Evolutionary conservation across 2,329 filamentous ascomycete genomes (phyloP).

Genomic region (Immersiporthe knoxdaviesiana): DNA sequence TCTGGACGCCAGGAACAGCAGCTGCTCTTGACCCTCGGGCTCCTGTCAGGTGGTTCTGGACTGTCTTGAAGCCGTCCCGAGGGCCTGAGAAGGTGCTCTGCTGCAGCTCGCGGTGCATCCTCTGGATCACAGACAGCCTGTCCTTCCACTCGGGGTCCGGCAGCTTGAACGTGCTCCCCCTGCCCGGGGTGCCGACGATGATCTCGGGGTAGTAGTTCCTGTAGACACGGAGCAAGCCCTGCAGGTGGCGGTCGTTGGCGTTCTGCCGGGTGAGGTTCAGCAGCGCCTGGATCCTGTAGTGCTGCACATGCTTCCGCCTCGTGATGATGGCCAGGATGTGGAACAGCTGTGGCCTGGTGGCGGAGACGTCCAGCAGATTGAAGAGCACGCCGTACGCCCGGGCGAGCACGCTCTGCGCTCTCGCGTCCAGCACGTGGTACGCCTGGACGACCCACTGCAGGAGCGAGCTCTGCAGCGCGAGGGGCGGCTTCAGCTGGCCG

Average conservation of each 20-base stretch:
- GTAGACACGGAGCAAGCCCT: conserved; percentile 78
- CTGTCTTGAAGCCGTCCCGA: conserved; percentile 65
- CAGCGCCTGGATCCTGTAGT: conserved; percentile 78
- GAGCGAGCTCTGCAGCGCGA: conserved; percentile 70
- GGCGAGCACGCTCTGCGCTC: conserved; percentile 58
- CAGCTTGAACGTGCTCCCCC: conserved; percentile 65
- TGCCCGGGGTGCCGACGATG: conserved; percentile 71
- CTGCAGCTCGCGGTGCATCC: conserved; percentile 51
- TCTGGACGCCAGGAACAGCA: conserved; percentile 71
- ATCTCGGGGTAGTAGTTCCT: conserved; percentile 92
- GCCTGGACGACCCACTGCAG: conserved; percentile 80
- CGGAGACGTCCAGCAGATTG: conserved; percentile 67
- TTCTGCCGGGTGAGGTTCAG: conserved; percentile 61
- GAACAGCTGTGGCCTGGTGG: conserved; percentile 63
- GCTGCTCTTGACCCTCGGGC: conserved; percentile 53
- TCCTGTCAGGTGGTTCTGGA: conserved; percentile 51
- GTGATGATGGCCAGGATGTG: conserved; percentile 81
- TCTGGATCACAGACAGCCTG: conserved; percentile 69
- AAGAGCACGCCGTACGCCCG: conserved; percentile 78
- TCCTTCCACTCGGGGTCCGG: conserved; percentile 77
- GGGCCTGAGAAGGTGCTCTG: conserved; percentile 45
- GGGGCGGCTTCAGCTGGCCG: conserved; percentile 73
- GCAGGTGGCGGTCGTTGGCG: conserved; percentile 73
- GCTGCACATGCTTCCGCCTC: conserved; percentile 78
- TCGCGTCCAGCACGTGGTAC: conserved; percentile 69